A percentile compares a stretch with the other conserved stretches of the same genome.
Conservation (phyloP, 73 alveolate genomes). For the Paramecium pentaurelia region DNA sequence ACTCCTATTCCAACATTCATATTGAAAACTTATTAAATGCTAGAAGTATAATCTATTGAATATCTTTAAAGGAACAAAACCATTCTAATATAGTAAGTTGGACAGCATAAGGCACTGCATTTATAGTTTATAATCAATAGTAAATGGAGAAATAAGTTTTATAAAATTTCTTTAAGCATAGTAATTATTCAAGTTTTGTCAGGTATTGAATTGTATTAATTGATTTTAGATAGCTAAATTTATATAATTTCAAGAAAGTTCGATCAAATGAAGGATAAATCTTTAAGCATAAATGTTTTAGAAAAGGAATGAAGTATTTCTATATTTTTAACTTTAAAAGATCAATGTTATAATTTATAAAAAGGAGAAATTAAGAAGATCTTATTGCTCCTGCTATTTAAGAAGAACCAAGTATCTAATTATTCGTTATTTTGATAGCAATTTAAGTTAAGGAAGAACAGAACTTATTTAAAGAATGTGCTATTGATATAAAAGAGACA, state of each 20-base stretch:
- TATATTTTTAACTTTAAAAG: neutral
- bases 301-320: conserved; percentile 44
- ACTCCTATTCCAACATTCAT: conserved; percentile 47
- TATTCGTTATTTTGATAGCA: neutral
- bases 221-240: neutral
- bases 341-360: conserved; percentile 32
- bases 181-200: conserved; percentile 43
- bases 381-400: neutral
- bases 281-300: conserved; percentile 32
- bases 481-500: conserved; percentile 33
- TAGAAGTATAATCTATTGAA: neutral
- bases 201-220: neutral
- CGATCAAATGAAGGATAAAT: conserved; percentile 37
- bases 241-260: conserved; percentile 24
- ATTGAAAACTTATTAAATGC: conserved; percentile 38
- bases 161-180: conserved; percentile 15
- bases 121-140: neutral
- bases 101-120: conserved; percentile 42
- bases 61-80: neutral
- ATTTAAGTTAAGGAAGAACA: conserved; percentile 31
- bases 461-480: conserved; percentile 39
- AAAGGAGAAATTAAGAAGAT: conserved; percentile 29
- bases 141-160: conserved; percentile 11
- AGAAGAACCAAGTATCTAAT: conserved; percentile 30
- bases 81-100: neutral